phyloP scores from a whole-genome alignment of 2,329 filamentous ascomycete species.

The Periglandula ipomoeae region DNA sequence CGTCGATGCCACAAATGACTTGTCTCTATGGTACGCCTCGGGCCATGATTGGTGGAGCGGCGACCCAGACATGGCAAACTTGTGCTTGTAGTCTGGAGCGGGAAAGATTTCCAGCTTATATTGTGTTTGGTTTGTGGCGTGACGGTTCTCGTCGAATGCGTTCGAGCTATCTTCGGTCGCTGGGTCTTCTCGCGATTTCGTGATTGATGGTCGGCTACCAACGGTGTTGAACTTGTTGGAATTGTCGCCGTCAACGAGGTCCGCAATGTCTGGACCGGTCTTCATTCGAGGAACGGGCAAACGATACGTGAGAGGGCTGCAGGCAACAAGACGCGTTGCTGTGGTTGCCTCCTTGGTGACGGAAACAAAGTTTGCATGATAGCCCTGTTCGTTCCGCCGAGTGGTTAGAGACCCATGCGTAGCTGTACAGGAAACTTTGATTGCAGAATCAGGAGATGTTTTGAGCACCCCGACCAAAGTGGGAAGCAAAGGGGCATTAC shows the following conservation, averaged over 20 bases:
- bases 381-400: slow-evolving; percentile 24
- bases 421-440: neutral
- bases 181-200: neutral
- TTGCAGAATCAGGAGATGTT: neutral
- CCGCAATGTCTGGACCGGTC: slow-evolving; percentile 24
- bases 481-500: slow-evolving; percentile 5
- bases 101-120: slow-evolving; percentile 35
- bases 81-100: slow-evolving; percentile 30
- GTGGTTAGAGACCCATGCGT: neutral
- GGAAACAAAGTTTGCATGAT: slow-evolving; percentile 40
- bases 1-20: slow-evolving; percentile 26
- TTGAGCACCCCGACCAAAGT: no score
- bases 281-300: slow-evolving; percentile 21
- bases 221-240: slow-evolving; percentile 8
- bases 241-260: slow-evolving; percentile 16
- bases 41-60: slow-evolving; percentile 35
- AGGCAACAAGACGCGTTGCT: slow-evolving; percentile 28
- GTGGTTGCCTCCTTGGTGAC: slow-evolving; percentile 32
- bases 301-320: slow-evolving; percentile 39
- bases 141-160: neutral
- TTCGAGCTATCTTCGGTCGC: neutral
- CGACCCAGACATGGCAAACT: slow-evolving; percentile 23
- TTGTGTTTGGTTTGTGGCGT: slow-evolving; percentile 16
- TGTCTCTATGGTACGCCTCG: slow-evolving; percentile 18
- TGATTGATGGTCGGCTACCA: slow-evolving; percentile 1